Base-by-base conservation (phyloP, 805 yeast genomes). In the Nematodospora valgi region DNA sequence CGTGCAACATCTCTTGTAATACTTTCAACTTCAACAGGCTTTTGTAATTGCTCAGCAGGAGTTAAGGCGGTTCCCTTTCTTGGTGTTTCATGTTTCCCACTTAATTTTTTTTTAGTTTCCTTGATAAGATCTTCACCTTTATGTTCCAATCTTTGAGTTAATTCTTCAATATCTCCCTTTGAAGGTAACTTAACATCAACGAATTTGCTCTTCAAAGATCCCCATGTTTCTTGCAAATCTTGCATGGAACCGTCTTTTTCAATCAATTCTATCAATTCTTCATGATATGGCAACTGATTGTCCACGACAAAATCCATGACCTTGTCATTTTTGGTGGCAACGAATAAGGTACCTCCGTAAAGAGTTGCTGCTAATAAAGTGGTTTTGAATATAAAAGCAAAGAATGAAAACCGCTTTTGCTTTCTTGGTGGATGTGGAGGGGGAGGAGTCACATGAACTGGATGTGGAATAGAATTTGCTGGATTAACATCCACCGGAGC, bases 291-390 rank as follows among this genome's bases (percentile, higher is more conserved):
- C 41, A 63, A 58, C 37, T 65, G 63, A 34, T 64, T 47, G 46
- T 66, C 72, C 37, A 64, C 60, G 25, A 67, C 68, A 41, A 64
- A 64, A 46, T 66, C 71, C 66, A 65, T 56, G 11, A 66, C 70
- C 34, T 51, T 54, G 32, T 67, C 72, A 44, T 58, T 65, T 46
- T 64, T 67, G 38, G 72, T 64, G 33, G 72, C 71, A 25, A 44
- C 60, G 37, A 45, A 67, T 41, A 66, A 49, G 10, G 68, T 56
- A 15, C 64, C 62, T 2, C 71, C 73, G 38, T 66, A 66, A 5
- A 46, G 49, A 12, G 57, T 50, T 6, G 63, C 40, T 6, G 58
- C 54, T 17, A 52, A 34, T 7, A 59, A 37, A 9, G 56, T 43
- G 10, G 63, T 46, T 32, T 54, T 58, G 45, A 64, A 46, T 30